A percentile compares a stretch with the other conserved stretches of the same genome.
phyloP scores from a whole-genome alignment of 768 basidiomycete genomes.

The Tulasnella sp. region DNA sequence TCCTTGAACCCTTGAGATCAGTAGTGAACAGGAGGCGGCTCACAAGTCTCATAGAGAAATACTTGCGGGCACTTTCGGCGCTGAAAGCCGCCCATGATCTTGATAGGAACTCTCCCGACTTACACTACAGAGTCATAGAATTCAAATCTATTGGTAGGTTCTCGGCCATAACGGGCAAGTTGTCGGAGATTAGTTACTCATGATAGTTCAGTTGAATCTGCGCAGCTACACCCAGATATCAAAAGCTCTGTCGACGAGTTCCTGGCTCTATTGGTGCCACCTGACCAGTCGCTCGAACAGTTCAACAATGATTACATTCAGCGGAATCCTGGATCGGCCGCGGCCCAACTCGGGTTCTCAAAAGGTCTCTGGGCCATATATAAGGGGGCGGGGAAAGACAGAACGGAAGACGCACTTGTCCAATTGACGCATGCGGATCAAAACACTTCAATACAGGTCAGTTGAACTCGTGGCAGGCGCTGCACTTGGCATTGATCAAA shows the following conservation, averaged over 20 bases:
- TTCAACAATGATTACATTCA: slow-evolving; percentile 74
- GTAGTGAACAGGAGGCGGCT: not conserved
- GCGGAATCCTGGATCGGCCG: slow-evolving; percentile 38
- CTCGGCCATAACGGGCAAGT: not conserved
- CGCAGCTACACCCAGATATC: slow-evolving; percentile 39
- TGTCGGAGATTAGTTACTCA: slow-evolving; percentile 7
- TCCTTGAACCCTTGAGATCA: not conserved
- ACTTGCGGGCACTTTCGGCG: slow-evolving; percentile 64
- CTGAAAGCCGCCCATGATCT: slow-evolving; percentile 47
- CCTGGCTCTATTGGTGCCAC: slow-evolving; percentile 44
- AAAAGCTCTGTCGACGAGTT: slow-evolving; percentile 41
- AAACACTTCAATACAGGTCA: slow-evolving; percentile 40
- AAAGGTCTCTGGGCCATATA: slow-evolving; percentile 40
- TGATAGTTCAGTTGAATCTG: slow-evolving; percentile 34
- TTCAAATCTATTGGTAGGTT: slow-evolving; percentile 45
- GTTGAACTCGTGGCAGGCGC: slow-evolving; percentile 12
- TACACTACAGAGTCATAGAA: slow-evolving; percentile 63
- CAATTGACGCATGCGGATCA: slow-evolving; percentile 36
- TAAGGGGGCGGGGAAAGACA: slow-evolving; percentile 36
- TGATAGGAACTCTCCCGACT: slow-evolving; percentile 46
- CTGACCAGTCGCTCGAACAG: slow-evolving; percentile 45
- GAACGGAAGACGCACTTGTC: slow-evolving; percentile 53
- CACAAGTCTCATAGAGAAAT: slow-evolving; percentile 46
- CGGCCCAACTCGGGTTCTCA: slow-evolving; percentile 54
- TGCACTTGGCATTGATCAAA: not conserved